Evolutionary conservation across 805 yeast species (phyloP).

Genomic region (Cephaloascus fragrans): DNA sequence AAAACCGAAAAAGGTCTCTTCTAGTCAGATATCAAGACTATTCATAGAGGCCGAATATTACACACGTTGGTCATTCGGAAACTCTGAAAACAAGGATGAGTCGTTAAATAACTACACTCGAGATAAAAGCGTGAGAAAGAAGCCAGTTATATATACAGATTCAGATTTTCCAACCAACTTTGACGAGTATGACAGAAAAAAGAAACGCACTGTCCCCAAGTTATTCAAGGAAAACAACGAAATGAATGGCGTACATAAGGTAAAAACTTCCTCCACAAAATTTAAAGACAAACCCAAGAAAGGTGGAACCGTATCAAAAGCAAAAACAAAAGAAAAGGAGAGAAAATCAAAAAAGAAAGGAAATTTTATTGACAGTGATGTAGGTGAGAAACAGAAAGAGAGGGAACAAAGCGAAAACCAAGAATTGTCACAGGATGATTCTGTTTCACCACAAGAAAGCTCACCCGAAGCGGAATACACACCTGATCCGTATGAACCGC

Average conservation of each 20-base stretch:
- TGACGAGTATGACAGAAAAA: background rate
- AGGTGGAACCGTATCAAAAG: constrained; percentile 4
- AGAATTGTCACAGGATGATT: constrained; percentile 2
- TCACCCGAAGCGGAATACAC: constrained; percentile 3
- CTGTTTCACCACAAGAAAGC: constrained; percentile 4
- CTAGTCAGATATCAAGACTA: no score
- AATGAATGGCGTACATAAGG: no score
- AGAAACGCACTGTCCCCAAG: background rate
- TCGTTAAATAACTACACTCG: background rate
- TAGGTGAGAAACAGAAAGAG: background rate
- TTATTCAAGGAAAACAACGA: background rate
- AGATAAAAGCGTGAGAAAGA: background rate
- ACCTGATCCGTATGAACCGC: constrained; percentile 8
- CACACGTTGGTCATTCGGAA: background rate
- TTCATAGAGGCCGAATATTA: background rate
- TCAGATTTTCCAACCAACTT: background rate
- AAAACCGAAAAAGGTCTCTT: no score
- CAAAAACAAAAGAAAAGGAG: background rate
- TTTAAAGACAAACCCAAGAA: background rate
- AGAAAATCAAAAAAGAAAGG: background rate
- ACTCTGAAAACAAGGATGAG: background rate
- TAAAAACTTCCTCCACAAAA: background rate
- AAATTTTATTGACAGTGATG: background rate
- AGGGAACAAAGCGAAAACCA: background rate
- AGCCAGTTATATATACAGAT: background rate